Evolutionary conservation across 148 eudicot genomes (phyloP).

Genomic region (Persicaria maculosa): DNA sequence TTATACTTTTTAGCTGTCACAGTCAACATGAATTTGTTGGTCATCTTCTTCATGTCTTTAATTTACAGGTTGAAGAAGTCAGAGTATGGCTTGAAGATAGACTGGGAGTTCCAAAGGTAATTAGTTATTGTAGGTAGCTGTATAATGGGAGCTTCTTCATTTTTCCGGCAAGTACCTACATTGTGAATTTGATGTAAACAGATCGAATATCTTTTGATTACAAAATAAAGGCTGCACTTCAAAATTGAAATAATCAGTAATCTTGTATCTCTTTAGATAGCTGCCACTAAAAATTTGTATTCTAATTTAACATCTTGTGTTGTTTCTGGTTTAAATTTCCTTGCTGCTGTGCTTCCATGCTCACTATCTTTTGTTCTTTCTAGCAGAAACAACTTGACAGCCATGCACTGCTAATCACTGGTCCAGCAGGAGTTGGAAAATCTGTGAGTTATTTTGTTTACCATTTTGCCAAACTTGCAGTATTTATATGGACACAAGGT

Average conservation of each 20-base stretch:
- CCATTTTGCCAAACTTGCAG: background rate
- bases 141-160: background rate
- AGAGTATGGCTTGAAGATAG: constrained; percentile 69
- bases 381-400: constrained; percentile 34
- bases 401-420: constrained; percentile 67
- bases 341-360: background rate
- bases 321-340: background rate
- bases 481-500: background rate
- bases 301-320: background rate
- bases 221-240: background rate
- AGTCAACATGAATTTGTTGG: constrained; percentile 6
- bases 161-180: background rate
- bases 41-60: constrained; percentile 2
- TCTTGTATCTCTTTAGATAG: background rate
- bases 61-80: constrained; percentile 85
- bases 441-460: constrained; percentile 49
- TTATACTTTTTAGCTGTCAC: constrained; percentile 1
- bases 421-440: constrained; percentile 95
- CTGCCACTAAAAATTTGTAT: background rate
- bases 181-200: background rate
- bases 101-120: constrained; percentile 44
- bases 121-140: background rate
- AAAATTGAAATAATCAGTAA: background rate
- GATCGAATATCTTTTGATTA: background rate
- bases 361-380: background rate